phyloP scores from a whole-genome alignment of 2,329 filamentous ascomycete genomes.

The Verticillium klebahnii region DNA sequence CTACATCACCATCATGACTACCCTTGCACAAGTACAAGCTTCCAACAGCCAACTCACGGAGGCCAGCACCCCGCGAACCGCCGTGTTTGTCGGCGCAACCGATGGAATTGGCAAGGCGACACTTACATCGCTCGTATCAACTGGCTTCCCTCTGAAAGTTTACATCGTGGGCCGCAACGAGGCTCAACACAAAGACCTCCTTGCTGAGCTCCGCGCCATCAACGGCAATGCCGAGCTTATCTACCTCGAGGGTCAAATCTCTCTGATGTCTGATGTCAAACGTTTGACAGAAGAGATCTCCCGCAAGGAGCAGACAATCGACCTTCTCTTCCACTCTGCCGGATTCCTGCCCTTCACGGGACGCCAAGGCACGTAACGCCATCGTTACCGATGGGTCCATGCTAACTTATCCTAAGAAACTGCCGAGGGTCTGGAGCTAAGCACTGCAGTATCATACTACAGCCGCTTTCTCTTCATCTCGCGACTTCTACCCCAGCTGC shows the following conservation, averaged over 20 bases:
- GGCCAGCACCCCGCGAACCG: neutral
- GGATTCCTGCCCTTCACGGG: neutral
- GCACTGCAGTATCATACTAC: neutral
- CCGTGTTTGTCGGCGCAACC: slow-evolving; percentile 2
- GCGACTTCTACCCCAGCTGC: neutral
- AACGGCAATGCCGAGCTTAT: neutral
- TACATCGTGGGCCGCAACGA: slow-evolving; percentile 3
- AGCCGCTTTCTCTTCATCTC: neutral
- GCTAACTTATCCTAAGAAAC: neutral
- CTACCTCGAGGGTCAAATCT: slow-evolving; percentile 3
- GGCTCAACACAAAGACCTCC: neutral
- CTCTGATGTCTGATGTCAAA: neutral
- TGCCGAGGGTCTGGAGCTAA: neutral
- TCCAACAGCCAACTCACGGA: neutral
- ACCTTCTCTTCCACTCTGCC: neutral
- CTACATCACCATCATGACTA: neutral
- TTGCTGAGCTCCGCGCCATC: neutral
- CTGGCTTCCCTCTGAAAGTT: neutral
- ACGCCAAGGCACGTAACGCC: neutral
- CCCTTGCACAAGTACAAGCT: neutral
- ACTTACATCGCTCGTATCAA: neutral
- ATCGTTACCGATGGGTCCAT: no score
- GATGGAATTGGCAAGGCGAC: slow-evolving; percentile 3
- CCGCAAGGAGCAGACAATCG: neutral
- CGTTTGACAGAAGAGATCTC: neutral